Evolutionary conservation across 164 flowering plant species (phyloP).

Genomic region (Stephania cephalantha): DNA sequence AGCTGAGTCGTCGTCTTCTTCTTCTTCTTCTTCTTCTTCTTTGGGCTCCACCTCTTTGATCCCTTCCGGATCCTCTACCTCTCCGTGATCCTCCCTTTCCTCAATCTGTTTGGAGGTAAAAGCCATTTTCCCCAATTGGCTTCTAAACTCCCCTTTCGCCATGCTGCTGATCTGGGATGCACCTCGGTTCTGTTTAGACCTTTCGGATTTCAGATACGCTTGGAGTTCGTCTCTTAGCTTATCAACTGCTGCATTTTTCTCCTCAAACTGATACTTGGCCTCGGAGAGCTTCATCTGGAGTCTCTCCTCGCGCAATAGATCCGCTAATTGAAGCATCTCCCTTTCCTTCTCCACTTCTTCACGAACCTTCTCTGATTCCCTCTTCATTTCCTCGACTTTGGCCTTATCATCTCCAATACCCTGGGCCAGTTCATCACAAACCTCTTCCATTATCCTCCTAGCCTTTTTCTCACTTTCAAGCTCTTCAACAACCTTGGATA

Average conservation of each 20-base stretch:
- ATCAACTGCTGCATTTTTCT: conserved; percentile 73
- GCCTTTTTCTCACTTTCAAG: conserved; percentile 74
- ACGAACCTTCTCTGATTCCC: conserved; percentile 46
- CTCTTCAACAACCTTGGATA: conserved; percentile 53
- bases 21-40: conserved; percentile 6
- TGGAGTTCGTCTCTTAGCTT: conserved; percentile 62
- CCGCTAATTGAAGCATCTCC: conserved; percentile 82
- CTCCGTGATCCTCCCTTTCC: conserved; percentile 38
- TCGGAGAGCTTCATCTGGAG: conserved; percentile 81
- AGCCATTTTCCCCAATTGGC: conserved; percentile 23
- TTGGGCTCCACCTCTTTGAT: conserved; percentile 21
- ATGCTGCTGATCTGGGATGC: conserved; percentile 17
- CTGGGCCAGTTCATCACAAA: conserved; percentile 66
- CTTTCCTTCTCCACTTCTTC: conserved; percentile 83
- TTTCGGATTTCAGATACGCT: conserved; percentile 39
- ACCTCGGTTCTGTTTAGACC: conserved; percentile 29
- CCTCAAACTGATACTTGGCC: conserved; percentile 79
- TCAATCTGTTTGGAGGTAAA: conserved; percentile 23
- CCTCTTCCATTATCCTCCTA: conserved; percentile 56
- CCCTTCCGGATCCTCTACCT: conserved; percentile 37
- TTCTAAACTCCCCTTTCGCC: conserved; percentile 27
- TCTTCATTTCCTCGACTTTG: conserved; percentile 54
- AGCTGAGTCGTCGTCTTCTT: conserved; percentile 35
- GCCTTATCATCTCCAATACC: conserved; percentile 67
- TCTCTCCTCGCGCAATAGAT: conserved; percentile 70